Base-by-base conservation (phyloP, 805 yeast genomes). In the Candida orba region DNA sequence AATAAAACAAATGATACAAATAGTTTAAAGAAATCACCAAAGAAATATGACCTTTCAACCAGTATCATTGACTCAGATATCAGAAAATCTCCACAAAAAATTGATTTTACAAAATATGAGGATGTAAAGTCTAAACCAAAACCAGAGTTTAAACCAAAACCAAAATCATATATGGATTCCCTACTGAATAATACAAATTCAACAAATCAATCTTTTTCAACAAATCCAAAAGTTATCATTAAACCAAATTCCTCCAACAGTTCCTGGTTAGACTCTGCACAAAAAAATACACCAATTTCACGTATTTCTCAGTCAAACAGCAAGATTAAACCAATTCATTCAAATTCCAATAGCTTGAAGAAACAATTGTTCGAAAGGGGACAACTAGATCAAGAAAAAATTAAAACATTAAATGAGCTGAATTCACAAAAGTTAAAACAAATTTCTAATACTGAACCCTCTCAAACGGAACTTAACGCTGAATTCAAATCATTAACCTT, bases 321-420 rank as follows among this genome's bases (percentile, higher is more conserved):
- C 3, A 27, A 27, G 13, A 12, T 27, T 10, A 27, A 27, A 27
- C 14, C 29, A 27, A 43, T 51, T 32, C 56, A 58, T 51, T 58
- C 64, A 20, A 48, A 63, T 52, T 47, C 63, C 53, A 59, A 56
- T 56, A 63, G 62, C 23, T 35, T 34, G 3, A 31, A 50, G 13
- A 43, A 43, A 24, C 24, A 27, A 27, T 10, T 27, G 5, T 27
- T 13, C 9, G 29, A 27, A 10, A 27, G 34, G 4, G 51, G 40
- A 22, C 17, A 48, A 22, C 27, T 34, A n/a, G 52, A 51, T 30
- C 40, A 42, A 25, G 10, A 37, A 24, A 25, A 36, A 24, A 30
- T 41, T 1, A 24, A 29, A 8, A 49, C 53, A 1, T 25, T 52
- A 36, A 45, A 40, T 20, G 59, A 53, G 33, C 40, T 50, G 20